Evolutionary conservation across 352 stramenopile species (phyloP), one percentile per base, ranked within the genome.

Genomic region (Blastocystis sp.): DNA sequence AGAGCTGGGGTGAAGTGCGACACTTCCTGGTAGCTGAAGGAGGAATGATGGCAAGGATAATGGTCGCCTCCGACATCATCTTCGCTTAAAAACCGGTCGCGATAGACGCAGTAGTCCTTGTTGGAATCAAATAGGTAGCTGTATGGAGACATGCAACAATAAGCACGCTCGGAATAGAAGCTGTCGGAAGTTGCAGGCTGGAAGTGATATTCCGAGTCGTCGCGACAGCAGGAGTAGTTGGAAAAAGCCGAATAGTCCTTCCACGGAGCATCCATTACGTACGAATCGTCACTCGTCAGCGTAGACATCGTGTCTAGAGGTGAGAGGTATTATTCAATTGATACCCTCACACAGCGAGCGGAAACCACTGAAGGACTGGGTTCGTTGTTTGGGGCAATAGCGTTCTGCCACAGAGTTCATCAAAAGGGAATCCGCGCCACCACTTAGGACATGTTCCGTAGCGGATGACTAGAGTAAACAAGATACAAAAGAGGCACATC

Each of bases 111-210:
- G 32, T 59, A 27, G 3, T 59, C 51, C 51, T 16, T 18, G 32
- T 59, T 27, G 4, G 32, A 14, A 59, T 59, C 57, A 69, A 34
- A 16, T 34, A 38, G n/a, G 32, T 24, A 21, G 38, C 24, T 16
- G n/a, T 42, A 42, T 44, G 24, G 57, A 69, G 4, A 69, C 57
- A 42, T 42, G n/a, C 24, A 69, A 69, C 57, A 69, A 69, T 69
- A 69, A 42, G 57, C 24, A 42, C 32, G 24, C 4, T 14, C 38
- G 4, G 24, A 69, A 24, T 44, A 69, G 29, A 69, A 38, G 21
- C 32, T 11, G n/a, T 69, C 57, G 44, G 8, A 18, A 53, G 44
- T 8, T 18, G 18, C 8, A 53, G 44, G 8, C 44, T 53, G 8
- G 44, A 59, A 21, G n/a, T 72, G 61, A 72, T 46, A 44, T 18